A percentile compares a stretch with the other conserved stretches of the same genome.
Evolutionary conservation across 371 early-diverging fungal species (phyloP).

Genomic region (Rhizomucor miehei): DNA sequence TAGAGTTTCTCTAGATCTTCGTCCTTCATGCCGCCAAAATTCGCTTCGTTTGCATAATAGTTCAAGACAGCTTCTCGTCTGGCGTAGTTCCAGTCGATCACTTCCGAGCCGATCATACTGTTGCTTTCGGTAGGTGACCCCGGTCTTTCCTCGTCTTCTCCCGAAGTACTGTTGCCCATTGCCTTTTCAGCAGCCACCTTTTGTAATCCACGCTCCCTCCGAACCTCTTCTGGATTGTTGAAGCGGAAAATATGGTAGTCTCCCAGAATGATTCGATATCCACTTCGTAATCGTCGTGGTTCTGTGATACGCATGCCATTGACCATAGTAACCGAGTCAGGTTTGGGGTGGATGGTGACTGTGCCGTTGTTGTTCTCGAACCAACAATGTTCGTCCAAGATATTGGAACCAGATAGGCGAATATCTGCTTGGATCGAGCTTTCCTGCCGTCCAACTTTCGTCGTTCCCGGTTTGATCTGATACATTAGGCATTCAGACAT

Average conservation of each 20-base stretch:
- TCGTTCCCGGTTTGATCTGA: conserved; percentile 76
- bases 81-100: conserved; percentile 83
- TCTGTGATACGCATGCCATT: conserved; percentile 69
- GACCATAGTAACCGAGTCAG: conserved; percentile 66
- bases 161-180: conserved; percentile 4
- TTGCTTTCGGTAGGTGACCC: conserved; percentile 16
- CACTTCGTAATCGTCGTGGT: conserved; percentile 64
- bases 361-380: conserved; percentile 67
- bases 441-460: conserved; percentile 59
- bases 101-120: conserved; percentile 27
- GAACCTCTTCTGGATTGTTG: conserved; percentile 83
- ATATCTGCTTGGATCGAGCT: conserved; percentile 66
- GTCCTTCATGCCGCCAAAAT: conserved; percentile 49
- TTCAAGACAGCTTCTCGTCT: conserved; percentile 64
- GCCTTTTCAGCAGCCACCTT: conserved; percentile 14
- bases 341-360: conserved; percentile 66
- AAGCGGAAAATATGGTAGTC: conserved; percentile 82
- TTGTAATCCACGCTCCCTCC: conserved; percentile 61
- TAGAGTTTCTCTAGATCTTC: conserved; percentile 61
- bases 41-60: conserved; percentile 39
- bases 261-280: conserved; percentile 82
- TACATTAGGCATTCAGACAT: conserved; percentile 91
- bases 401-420: conserved; percentile 67
- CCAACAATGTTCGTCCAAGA: conserved; percentile 70
- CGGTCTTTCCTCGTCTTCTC: conserved; percentile 3